A percentile compares a stretch with the other conserved stretches of the same genome.
phyloP scores from a whole-genome alignment of 2,329 filamentous ascomycete species.

The Aureobasidium lini region DNA sequence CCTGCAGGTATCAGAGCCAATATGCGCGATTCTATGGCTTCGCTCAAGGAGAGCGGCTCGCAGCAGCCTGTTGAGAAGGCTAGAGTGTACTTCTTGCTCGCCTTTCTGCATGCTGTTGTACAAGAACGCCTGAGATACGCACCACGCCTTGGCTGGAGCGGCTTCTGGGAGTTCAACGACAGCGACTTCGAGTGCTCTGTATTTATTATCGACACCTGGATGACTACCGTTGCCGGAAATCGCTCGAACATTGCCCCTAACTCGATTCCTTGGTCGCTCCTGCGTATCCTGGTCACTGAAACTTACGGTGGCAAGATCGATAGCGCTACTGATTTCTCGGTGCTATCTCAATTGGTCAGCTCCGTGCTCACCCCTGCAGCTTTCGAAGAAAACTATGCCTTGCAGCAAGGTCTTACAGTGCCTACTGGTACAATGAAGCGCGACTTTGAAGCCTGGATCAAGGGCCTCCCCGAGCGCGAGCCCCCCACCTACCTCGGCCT shows the following conservation, averaged over 20 bases:
- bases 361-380: constrained; percentile 77
- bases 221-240: constrained; percentile 72
- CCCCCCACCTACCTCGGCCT: constrained; percentile 91
- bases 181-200: constrained; percentile 96
- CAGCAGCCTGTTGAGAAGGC: constrained; percentile 78
- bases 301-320: constrained; percentile 99
- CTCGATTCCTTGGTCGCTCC: constrained; percentile 95
- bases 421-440: constrained; percentile 74
- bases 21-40: constrained; percentile 94
- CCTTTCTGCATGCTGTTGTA: constrained; percentile 90
- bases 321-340: constrained; percentile 72
- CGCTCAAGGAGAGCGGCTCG: constrained; percentile 44
- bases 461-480: constrained; percentile 85
- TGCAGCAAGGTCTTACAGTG: constrained; percentile 54
- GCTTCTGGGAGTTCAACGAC: constrained; percentile 99
- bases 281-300: constrained; percentile 81
- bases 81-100: constrained; percentile 81
- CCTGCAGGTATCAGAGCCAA: constrained; percentile 93
- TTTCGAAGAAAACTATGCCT: constrained; percentile 85
- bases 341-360: constrained; percentile 65
- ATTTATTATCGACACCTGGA: constrained; percentile 92
- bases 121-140: constrained; percentile 93
- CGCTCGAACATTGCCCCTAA: constrained; percentile 88
- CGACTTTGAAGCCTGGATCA: constrained; percentile 88
- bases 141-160: constrained; percentile 91